Base-by-base conservation (phyloP, 257 asterid species). In the Linderniella brevidens region DNA sequence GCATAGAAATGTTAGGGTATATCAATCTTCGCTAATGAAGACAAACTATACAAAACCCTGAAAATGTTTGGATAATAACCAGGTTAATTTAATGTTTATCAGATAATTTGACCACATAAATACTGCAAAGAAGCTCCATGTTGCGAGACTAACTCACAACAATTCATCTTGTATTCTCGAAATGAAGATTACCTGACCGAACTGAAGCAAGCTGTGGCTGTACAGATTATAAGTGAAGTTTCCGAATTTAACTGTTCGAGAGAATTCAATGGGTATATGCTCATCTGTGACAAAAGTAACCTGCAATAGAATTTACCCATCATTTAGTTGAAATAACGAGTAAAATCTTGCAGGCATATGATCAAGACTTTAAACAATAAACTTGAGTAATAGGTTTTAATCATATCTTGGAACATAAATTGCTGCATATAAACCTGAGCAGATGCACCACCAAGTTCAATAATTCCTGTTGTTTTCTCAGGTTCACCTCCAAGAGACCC, bases 381-480 rank as follows among this genome's bases (percentile, higher is more conserved):
- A 25, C 32, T 6, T 25, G 32, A 25, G 6, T 3, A 25, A 25
- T 6, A 25, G 32, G 4, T 25, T 25, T 25, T 25, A 25, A 25
- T 6, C 32, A 25, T 2, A 25, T 25, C 32, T 25, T 25, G 32
- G 3, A 25, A 46, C 48, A 9, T 18, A 46, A 17, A 11, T 16
- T 15, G 3, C 15, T 1, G 4, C 3, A 11, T 48, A n/a, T 39
- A 48, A 58, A 90, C 96, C 99, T 90, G 99, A 52, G 87, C 93
- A 58, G 99, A 90, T 32, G 99, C 94, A 56, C 98, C 98, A 54
- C 96, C 99, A 59, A 90, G 99, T 67, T 90, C 96, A 68, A 90
- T 77, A 60, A 90, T 85, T 29, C 99, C 96, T 52, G 93, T 81
- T 52, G 99, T 85, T 59, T 75, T 77, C 44, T 55, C 59, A 48